Base-by-base conservation (phyloP, 2,329 filamentous ascomycete genomes). In the Claviceps spartinae region DNA sequence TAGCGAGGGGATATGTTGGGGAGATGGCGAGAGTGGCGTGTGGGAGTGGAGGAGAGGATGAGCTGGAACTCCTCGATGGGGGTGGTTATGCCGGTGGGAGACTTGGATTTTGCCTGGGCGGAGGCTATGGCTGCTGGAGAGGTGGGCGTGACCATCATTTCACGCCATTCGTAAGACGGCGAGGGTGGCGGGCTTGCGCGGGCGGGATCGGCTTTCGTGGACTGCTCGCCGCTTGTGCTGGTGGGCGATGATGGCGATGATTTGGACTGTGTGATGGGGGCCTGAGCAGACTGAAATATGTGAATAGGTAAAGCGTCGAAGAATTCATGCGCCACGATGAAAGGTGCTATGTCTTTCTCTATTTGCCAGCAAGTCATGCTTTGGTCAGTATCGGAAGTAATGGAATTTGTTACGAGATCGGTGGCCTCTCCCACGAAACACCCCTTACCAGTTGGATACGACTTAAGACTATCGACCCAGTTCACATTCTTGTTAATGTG, bases 231-330 rank as follows among this genome's bases (percentile, higher is more conserved):
- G 7, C 3, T 26, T 36, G 42, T 37, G 14, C 14, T n/a, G 24
- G 43, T 13, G 38, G 34, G 16, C 45, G 11, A 18, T 13, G 42
- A 43, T 24, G 42, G 14, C 6, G 76, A 66, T 11, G 49, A 53
- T 42, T 45, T 54, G 43, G 52, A 55, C 37, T 52, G 55, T 26
- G 51, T 49, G 24, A 54, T 47, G 36, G 52, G 36, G 30, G 72
- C 66, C 5, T 68, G 64, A 49, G 91, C 76, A 14, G 87, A 85
- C 67, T 97, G 85, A 65, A 98, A 98, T 55, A 88, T 83, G 66
- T 98, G 90, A 59, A 98, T 96, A 37, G 93, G 93, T 0, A 98
- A 82, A 2, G 93, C 93, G 60, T 98, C 93, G 70, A 98, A 98
- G 74, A 98, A 97, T 65, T 98, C 93, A 66, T 98, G 93, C 4